These are phyloP conservation scores for Solanum lycopersicoides DNA, from an alignment of 257 asterid genomes.

Conservation along the genomic window DNA sequence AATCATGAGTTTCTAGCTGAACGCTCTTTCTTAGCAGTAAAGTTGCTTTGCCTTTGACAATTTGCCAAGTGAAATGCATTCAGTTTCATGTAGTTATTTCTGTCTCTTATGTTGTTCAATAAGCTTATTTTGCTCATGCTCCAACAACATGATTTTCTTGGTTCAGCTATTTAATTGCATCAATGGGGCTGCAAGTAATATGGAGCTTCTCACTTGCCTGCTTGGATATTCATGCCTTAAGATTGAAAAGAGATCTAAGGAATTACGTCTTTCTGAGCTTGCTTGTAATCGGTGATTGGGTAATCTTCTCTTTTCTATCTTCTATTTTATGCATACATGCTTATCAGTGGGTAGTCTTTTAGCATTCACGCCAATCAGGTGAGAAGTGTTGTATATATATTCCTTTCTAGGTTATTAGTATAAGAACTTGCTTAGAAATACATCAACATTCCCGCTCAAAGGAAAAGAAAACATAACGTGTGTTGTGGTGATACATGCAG, in stretches of 20 bases:
- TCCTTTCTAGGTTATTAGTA: background rate
- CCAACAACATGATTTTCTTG: background rate
- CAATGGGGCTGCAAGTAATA: constrained; percentile 89
- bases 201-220: constrained; percentile 93
- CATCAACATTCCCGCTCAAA: background rate
- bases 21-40: background rate
- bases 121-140: background rate
- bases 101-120: background rate
- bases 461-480: background rate
- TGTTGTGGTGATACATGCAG: background rate
- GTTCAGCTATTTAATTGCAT: constrained; percentile 82
- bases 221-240: constrained; percentile 75
- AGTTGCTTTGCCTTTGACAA: background rate
- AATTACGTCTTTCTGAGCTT: constrained; percentile 61
- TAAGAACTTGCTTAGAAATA: background rate
- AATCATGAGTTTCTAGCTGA: background rate
- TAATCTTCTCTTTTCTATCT: constrained; percentile 21
- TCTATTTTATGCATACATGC: background rate
- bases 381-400: background rate
- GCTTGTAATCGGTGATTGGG: constrained; percentile 91
- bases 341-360: background rate
- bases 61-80: background rate
- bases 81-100: background rate
- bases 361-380: background rate
- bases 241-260: constrained; percentile 63